Percentiles rank a stretch among this genome's conserved stretches.
Evolutionary conservation across 768 basidiomycete species (phyloP).

Genomic region (Mycena venus): DNA sequence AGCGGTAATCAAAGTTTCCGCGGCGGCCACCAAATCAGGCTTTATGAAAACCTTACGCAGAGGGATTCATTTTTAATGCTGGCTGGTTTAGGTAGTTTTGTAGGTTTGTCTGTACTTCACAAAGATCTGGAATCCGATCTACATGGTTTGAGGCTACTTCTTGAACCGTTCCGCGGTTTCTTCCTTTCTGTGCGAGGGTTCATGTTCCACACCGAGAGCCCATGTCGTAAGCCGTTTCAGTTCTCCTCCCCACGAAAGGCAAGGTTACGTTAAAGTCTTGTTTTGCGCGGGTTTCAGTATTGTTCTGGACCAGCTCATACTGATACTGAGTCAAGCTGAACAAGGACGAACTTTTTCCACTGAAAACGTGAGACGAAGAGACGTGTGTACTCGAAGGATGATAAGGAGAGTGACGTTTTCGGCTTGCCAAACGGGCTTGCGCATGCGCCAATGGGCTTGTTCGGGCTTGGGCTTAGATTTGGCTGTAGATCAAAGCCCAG

Average conservation of each 20-base stretch:
- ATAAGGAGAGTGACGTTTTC: too few species aligned
- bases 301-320: background rate
- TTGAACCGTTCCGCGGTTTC: background rate
- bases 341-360: background rate
- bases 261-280: background rate
- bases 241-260: background rate
- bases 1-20: background rate
- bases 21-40: background rate
- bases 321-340: background rate
- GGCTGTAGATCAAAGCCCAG: background rate
- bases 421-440: too few species aligned
- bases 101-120: background rate
- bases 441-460: background rate
- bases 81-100: background rate
- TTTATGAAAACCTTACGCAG: background rate
- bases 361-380: background rate
- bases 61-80: background rate
- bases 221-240: background rate
- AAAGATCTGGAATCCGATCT: background rate
- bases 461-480: background rate
- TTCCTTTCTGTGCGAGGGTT: background rate
- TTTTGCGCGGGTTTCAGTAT: background rate
- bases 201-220: background rate
- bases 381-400: background rate
- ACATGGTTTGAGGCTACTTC: background rate